These are phyloP conservation scores for Aspergillus fischeri DNA, from an alignment of 2,329 filamentous ascomycete species.

Conservation along the genomic window DNA sequence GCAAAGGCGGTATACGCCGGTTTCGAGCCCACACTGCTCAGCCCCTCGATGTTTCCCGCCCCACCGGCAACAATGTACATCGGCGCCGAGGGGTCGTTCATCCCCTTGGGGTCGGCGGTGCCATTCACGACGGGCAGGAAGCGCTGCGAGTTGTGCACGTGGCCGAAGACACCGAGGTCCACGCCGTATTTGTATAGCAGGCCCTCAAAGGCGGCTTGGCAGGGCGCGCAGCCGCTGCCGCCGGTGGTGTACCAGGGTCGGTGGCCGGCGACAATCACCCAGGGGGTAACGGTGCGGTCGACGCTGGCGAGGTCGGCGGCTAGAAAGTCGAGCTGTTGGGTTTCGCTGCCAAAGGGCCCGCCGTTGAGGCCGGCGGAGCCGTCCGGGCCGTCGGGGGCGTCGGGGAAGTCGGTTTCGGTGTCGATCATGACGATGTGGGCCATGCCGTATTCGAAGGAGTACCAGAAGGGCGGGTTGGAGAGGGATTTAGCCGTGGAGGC, in stretches of 20 bases:
- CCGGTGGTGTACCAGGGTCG: conserved; percentile 48
- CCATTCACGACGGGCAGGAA: conserved; percentile 36
- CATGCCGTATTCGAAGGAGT: conserved; percentile 59
- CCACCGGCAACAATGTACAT: conserved; percentile 56
- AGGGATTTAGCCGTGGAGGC: conserved; percentile 46
- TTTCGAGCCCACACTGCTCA: conserved; percentile 42
- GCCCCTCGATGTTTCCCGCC: conserved; percentile 54
- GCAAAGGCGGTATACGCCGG: conserved; percentile 39
- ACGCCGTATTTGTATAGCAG: conserved; percentile 55
- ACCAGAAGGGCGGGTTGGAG: conserved; percentile 55
- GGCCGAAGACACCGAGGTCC: conserved; percentile 54
- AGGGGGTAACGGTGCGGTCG: conserved; percentile 53
- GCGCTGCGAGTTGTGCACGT: conserved; percentile 57
- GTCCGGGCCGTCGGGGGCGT: conserved; percentile 45
- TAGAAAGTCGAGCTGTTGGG: conserved; percentile 54
- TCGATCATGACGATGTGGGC: conserved; percentile 53
- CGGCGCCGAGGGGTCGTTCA: conserved; percentile 51
- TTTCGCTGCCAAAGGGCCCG: conserved; percentile 48
- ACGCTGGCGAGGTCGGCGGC: conserved; percentile 54
- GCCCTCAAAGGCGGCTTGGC: conserved; percentile 52
- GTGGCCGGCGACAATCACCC: conserved; percentile 45
- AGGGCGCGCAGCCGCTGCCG: conserved; percentile 40
- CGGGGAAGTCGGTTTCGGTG: conserved; percentile 54
- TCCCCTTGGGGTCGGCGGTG: conserved; percentile 41
- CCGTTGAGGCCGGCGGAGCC: conserved; percentile 42